phyloP scores from a whole-genome alignment of 2,329 filamentous ascomycete genomes.

The Exophiala dermatitidis region DNA sequence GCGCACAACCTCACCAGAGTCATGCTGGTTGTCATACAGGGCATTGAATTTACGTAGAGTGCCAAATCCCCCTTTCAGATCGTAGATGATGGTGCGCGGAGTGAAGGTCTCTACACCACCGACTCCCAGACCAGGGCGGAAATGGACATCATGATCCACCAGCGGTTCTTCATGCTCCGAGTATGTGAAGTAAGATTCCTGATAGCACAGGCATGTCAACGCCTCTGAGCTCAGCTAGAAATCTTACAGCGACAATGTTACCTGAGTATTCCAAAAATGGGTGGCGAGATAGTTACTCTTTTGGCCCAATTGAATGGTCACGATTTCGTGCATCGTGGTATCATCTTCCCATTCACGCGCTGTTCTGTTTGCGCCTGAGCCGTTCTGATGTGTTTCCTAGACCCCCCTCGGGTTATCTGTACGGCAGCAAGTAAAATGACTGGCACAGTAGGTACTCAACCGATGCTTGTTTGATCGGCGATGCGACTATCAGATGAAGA shows the following conservation, averaged over 20 bases:
- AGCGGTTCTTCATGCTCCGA: slow-evolving; percentile 55
- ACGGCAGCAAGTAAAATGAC: no score
- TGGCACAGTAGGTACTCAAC: no score
- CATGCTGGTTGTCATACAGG: slow-evolving; percentile 60
- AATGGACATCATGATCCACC: slow-evolving; percentile 80
- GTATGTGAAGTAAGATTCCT: slow-evolving; percentile 98
- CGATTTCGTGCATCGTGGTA: slow-evolving; percentile 74
- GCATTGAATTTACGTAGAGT: slow-evolving; percentile 80
- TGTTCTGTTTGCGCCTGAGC: no score
- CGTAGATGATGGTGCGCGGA: slow-evolving; percentile 85
- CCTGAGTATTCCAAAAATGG: slow-evolving; percentile 96
- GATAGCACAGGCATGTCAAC: background rate
- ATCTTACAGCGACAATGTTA: slow-evolving; percentile 31
- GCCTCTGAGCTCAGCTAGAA: slow-evolving; percentile 8
- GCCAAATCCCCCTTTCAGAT: slow-evolving; percentile 89
- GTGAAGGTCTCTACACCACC: slow-evolving; percentile 89
- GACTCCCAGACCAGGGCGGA: slow-evolving; percentile 70
- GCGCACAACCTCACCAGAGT: slow-evolving; percentile 24
- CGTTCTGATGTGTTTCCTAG: background rate
- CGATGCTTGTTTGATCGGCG: no score
- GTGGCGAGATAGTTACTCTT: slow-evolving; percentile 88
- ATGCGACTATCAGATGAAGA: no score
- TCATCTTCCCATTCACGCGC: background rate
- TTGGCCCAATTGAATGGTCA: slow-evolving; percentile 89
- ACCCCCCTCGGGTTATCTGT: no score